phyloP scores from a whole-genome alignment of 805 yeast genomes.

The Wickerhamomyces ciferrii region DNA sequence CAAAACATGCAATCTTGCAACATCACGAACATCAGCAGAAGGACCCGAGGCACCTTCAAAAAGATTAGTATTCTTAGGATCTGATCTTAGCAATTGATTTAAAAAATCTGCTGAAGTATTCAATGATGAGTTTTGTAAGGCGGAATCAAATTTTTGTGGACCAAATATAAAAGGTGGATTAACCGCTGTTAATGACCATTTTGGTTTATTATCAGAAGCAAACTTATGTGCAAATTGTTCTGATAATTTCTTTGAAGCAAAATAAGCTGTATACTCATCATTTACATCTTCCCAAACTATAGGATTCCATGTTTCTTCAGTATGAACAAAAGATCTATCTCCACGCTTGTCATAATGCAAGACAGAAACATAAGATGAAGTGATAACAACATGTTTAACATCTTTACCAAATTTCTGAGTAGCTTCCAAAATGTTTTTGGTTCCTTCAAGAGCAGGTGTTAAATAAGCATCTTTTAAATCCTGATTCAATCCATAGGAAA shows the following conservation, averaged over 20 bases:
- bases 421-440: neutral
- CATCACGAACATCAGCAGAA: conserved; percentile 33
- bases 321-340: conserved; percentile 8
- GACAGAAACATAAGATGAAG: conserved; percentile 52
- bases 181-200: conserved; percentile 40
- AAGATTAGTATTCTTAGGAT: conserved; percentile 20
- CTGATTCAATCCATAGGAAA: neutral
- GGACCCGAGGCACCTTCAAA: neutral
- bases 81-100: conserved; percentile 21
- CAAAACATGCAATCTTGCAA: conserved; percentile 22
- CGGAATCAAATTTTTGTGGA: conserved; percentile 48
- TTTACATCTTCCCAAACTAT: conserved; percentile 42
- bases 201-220: conserved; percentile 26
- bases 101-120: conserved; percentile 39
- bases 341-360: conserved; percentile 7
- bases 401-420: conserved; percentile 16
- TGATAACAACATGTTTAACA: conserved; percentile 42
- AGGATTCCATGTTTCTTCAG: conserved; percentile 30
- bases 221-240: conserved; percentile 59
- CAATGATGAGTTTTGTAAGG: conserved; percentile 30
- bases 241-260: conserved; percentile 58
- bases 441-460: neutral
- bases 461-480: neutral
- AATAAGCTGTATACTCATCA: conserved; percentile 37
- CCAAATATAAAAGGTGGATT: conserved; percentile 58